Evolutionary conservation across 108 stramenopile genomes (phyloP).

Genomic region (Cyclotella sp.): DNA sequence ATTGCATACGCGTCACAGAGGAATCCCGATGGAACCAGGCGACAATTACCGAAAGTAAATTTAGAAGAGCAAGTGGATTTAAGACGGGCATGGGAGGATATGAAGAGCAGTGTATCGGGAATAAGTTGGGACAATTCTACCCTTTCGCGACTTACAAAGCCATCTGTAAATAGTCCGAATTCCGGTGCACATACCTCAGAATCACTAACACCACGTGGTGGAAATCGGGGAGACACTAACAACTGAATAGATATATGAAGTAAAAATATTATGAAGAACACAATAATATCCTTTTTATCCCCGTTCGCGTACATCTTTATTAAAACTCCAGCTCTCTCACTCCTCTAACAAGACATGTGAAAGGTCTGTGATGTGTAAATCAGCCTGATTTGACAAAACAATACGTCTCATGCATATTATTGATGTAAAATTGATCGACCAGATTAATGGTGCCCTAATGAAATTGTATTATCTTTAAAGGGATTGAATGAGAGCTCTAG

Average conservation of each 20-base stretch:
- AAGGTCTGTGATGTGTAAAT: no score
- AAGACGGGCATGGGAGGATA: constrained; percentile 37
- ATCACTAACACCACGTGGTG: neutral
- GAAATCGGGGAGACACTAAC: neutral
- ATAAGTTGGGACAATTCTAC: constrained; percentile 23
- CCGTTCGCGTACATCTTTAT: no score
- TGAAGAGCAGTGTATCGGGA: constrained; percentile 9
- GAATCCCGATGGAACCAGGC: constrained; percentile 39
- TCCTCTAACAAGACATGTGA: no score
- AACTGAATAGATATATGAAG: no score
- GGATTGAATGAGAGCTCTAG: no score
- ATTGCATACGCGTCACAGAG: constrained; percentile 37
- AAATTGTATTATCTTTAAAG: no score
- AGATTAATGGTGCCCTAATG: neutral
- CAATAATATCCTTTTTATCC: neutral
- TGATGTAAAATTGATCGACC: no score
- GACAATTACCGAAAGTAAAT: constrained; percentile 43
- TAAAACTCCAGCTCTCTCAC: no score
- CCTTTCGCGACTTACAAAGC: constrained; percentile 15
- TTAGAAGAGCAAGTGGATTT: constrained; percentile 48
- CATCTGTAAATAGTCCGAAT: neutral
- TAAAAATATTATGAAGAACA: no score
- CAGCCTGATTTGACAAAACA: no score
- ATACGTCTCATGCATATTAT: no score
- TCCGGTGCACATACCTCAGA: neutral